Percentiles rank a stretch among this genome's conserved stretches.
Conservation (phyloP, 352 stramenopile species). For the Phytophthora aleatoria region DNA sequence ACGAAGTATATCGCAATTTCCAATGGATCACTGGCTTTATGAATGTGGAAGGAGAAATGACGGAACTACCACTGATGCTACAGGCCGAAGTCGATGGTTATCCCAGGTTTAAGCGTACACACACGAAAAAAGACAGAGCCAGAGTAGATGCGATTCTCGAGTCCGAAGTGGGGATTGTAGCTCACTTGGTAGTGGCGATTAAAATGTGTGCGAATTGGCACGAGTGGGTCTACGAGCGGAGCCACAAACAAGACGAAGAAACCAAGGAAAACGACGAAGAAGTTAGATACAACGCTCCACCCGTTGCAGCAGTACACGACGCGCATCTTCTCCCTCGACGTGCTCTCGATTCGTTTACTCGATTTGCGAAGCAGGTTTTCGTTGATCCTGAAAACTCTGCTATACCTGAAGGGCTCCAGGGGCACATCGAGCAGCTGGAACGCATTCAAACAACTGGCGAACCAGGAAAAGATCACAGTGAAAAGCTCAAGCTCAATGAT, state of each 20-base stretch:
- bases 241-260: slow-evolving; percentile 24
- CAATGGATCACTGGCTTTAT: slow-evolving; percentile 64
- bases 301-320: slow-evolving; percentile 15
- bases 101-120: slow-evolving; percentile 20
- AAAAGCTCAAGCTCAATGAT: slow-evolving; percentile 31
- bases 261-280: slow-evolving; percentile 20
- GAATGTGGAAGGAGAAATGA: slow-evolving; percentile 47
- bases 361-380: slow-evolving; percentile 57
- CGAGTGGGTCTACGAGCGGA: slow-evolving; percentile 76
- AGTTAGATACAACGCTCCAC: slow-evolving; percentile 10
- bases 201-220: slow-evolving; percentile 81
- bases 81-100: slow-evolving; percentile 20
- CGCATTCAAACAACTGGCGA: slow-evolving; percentile 22
- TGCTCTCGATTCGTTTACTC: slow-evolving; percentile 54
- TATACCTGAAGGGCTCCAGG: slow-evolving; percentile 47
- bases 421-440: slow-evolving; percentile 55
- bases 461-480: slow-evolving; percentile 14
- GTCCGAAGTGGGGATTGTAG: slow-evolving; percentile 60
- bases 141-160: slow-evolving; percentile 41
- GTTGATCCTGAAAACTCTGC: slow-evolving; percentile 37
- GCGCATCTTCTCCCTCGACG: slow-evolving; percentile 40
- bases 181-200: slow-evolving; percentile 65
- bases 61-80: slow-evolving; percentile 47
- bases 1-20: slow-evolving; percentile 68
- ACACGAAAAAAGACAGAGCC: slow-evolving; percentile 28